phyloP scores from a whole-genome alignment of 345 rosid species.

The Salix koriyanagi region DNA sequence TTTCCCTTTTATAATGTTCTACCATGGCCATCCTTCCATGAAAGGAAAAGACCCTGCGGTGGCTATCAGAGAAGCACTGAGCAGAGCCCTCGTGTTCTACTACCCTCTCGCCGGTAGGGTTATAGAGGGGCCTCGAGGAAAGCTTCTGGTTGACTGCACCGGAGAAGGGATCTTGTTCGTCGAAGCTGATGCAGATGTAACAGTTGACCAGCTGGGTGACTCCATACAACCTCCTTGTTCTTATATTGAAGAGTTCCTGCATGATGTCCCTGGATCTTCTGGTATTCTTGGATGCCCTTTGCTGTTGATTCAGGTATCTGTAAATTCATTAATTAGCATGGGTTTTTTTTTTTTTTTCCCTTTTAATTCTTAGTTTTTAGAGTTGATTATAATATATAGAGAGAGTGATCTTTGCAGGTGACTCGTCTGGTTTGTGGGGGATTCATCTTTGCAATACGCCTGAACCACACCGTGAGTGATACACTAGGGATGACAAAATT shows the following conservation, averaged over 20 bases:
- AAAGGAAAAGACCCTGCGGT: slow-evolving; percentile 18
- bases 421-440: slow-evolving; percentile 22
- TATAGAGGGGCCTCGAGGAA: slow-evolving; percentile 6
- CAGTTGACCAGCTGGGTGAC: slow-evolving; percentile 5
- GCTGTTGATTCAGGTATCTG: slow-evolving; percentile 18
- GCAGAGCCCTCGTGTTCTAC: slow-evolving; percentile 13
- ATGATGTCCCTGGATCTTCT: slow-evolving; percentile 10
- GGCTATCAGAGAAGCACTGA: slow-evolving; percentile 9
- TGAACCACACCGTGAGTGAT: slow-evolving; percentile 9
- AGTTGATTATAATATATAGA: too few species aligned
- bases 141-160: slow-evolving; percentile 24
- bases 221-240: slow-evolving; percentile 16
- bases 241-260: slow-evolving; percentile 8
- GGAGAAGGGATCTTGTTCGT: slow-evolving; percentile 26
- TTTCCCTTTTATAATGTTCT: neutral
- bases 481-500: neutral
- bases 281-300: slow-evolving; percentile 13
- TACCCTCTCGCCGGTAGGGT: slow-evolving; percentile 25
- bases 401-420: neutral
- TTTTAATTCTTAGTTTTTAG: too few species aligned
- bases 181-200: slow-evolving; percentile 15
- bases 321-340: too few species aligned
- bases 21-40: slow-evolving; percentile 5
- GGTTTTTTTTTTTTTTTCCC: too few species aligned
- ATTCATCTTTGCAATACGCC: slow-evolving; percentile 1